Conservation (phyloP, 768 basidiomycete species). For the Exidia glandulosa region DNA sequence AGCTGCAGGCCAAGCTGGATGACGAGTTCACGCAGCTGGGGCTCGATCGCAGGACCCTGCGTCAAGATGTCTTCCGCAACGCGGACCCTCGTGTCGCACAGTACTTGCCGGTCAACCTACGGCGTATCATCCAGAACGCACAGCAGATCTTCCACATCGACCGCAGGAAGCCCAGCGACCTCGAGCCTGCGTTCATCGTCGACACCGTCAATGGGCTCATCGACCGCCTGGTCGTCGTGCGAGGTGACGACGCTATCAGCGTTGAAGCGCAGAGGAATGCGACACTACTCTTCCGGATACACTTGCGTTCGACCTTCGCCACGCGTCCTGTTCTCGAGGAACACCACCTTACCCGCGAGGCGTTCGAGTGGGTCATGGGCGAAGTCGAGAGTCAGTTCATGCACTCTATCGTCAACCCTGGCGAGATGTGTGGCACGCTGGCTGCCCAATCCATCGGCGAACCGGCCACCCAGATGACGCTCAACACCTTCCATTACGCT, state of each 20-base stretch:
- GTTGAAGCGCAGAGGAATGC: conserved; percentile 77
- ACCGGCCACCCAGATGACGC: conserved; percentile 98
- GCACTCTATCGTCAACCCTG: conserved; percentile 80
- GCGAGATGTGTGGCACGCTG: conserved; percentile 98
- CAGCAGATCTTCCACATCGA: conserved; percentile 97
- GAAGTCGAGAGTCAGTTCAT: conserved; percentile 97
- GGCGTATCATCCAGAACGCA: conserved; percentile 91
- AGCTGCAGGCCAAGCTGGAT: conserved; percentile 76
- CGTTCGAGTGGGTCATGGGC: conserved; percentile 96
- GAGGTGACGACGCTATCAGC: conserved; percentile 69
- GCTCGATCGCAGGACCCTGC: conserved; percentile 67
- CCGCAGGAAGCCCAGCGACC: conserved; percentile 82
- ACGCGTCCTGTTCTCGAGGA: conserved; percentile 79
- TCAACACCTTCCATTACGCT: conserved; percentile 99
- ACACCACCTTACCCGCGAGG: conserved; percentile 80
- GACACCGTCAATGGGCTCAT: conserved; percentile 65
- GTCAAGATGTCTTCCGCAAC: conserved; percentile 75
- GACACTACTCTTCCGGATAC: conserved; percentile 87
- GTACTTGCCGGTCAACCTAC: conserved; percentile 90
- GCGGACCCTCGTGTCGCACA: conserved; percentile 60
- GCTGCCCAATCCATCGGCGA: conserved; percentile 99
- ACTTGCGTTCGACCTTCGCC: conserved; percentile 81
- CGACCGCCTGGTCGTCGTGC: conserved; percentile 74
- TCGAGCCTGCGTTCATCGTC: conserved; percentile 80
- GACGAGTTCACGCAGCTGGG: conserved; percentile 56